Percentiles rank a stretch among this genome's conserved stretches.
Conservation (phyloP, 768 basidiomycete species). For the Saitozyma podzolica region DNA sequence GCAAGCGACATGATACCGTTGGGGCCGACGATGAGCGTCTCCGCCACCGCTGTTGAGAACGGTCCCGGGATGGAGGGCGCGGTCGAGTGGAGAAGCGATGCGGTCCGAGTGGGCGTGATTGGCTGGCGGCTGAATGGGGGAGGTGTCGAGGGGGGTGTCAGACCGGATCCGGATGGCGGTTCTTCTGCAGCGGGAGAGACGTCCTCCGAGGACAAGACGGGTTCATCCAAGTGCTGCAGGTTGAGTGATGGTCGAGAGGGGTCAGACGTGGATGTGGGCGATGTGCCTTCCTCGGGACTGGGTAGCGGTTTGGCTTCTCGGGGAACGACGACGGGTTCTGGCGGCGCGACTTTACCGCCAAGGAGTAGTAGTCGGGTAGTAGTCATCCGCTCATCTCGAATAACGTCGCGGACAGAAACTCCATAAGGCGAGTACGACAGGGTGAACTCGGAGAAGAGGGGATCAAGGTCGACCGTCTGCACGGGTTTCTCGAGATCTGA, state of each 20-base stretch:
- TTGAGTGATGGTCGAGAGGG: not conserved
- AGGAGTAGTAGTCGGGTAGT: slow-evolving; percentile 27
- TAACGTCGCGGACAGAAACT: slow-evolving; percentile 32
- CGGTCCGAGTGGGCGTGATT: slow-evolving; percentile 28
- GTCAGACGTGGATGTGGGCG: not conserved
- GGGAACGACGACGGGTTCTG: slow-evolving; percentile 1
- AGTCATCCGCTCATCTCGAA: slow-evolving; percentile 39
- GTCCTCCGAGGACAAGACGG: slow-evolving; percentile 4
- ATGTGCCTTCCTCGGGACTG: not conserved
- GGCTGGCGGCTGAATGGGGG: slow-evolving; percentile 24
- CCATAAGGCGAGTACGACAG: slow-evolving; percentile 49
- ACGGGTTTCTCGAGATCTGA: slow-evolving; percentile 60
- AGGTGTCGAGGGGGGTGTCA: slow-evolving; percentile 49
- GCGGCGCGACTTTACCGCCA: slow-evolving; percentile 26
- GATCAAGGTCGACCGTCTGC: slow-evolving; percentile 64
- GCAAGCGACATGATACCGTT: slow-evolving; percentile 42
- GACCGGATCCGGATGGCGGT: slow-evolving; percentile 46
- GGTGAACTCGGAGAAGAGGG: slow-evolving; percentile 48
- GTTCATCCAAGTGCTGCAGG: not conserved
- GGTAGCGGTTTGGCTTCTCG: not conserved
- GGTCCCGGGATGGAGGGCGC: slow-evolving; percentile 11
- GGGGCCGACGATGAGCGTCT: slow-evolving; percentile 39
- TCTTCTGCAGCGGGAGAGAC: slow-evolving; percentile 29
- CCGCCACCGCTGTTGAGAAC: slow-evolving; percentile 38
- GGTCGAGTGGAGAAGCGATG: slow-evolving; percentile 28